Evolutionary conservation across 1,139 yeast species (phyloP).

Genomic region (Saccharomyces hybrid): DNA sequence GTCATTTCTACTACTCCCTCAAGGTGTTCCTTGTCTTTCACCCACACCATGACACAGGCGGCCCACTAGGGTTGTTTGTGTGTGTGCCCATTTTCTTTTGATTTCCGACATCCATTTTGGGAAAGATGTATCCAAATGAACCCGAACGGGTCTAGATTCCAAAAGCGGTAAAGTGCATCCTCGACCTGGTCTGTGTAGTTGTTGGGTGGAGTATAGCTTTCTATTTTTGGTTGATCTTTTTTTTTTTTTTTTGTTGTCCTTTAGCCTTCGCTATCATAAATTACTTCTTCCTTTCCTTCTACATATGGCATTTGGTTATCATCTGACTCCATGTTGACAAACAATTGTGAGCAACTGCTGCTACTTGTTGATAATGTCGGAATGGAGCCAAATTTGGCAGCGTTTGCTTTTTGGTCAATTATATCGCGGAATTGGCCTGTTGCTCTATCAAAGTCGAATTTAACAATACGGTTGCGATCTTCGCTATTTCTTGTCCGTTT

Average conservation of each 20-base stretch:
- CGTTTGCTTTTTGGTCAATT: not conserved
- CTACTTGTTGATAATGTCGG: not conserved
- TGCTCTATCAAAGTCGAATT: not conserved
- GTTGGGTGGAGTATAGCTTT: not conserved
- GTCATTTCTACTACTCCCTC: not conserved
- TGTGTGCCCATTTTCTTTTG: not conserved
- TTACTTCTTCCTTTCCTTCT: conserved; percentile 3
- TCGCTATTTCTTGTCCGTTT: conserved; percentile 1
- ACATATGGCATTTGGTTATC: not conserved
- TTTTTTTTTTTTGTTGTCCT: not conserved
- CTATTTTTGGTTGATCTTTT: too few relatives aligned
- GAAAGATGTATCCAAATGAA: not conserved
- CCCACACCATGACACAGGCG: too few relatives aligned
- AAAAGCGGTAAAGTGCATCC: not conserved
- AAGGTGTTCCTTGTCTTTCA: not conserved
- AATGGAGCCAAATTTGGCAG: not conserved
- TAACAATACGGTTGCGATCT: not conserved
- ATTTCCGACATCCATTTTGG: not conserved
- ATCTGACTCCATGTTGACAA: not conserved
- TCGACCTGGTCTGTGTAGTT: not conserved
- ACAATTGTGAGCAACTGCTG: not conserved
- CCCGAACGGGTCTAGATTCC: not conserved
- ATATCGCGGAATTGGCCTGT: not conserved
- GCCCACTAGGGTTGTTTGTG: not conserved
- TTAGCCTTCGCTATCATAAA: conserved; percentile 8